A percentile compares a stretch with the other conserved stretches of the same genome.
Evolutionary conservation across 2,329 filamentous ascomycete species (phyloP).

Genomic region (Nothopassalora personata): DNA sequence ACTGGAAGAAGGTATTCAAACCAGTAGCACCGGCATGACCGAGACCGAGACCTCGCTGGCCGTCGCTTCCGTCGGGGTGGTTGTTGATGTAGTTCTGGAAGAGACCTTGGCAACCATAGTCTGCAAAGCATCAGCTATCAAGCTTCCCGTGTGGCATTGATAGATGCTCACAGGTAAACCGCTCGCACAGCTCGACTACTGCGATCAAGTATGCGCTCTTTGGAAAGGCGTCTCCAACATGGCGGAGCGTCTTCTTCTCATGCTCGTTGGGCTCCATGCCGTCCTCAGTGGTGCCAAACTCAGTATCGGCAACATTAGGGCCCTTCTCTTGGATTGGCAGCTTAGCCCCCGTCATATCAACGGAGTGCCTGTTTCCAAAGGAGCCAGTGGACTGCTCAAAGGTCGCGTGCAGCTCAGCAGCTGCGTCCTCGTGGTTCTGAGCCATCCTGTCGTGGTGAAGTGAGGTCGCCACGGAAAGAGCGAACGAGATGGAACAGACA

Average conservation of each 20-base stretch:
- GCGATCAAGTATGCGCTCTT: slow-evolving; percentile 45
- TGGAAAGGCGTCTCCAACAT: slow-evolving; percentile 44
- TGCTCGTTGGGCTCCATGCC: slow-evolving; percentile 39
- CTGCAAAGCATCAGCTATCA: background rate
- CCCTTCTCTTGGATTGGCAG: slow-evolving; percentile 16
- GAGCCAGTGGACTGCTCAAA: slow-evolving; percentile 21
- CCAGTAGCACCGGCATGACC: slow-evolving; percentile 38
- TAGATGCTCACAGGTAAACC: slow-evolving; percentile 37
- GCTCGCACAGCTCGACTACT: slow-evolving; percentile 47
- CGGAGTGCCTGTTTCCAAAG: slow-evolving; percentile 12
- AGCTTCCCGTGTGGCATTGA: background rate
- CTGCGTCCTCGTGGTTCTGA: slow-evolving; percentile 26
- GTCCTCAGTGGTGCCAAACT: slow-evolving; percentile 23
- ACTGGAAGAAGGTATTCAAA: slow-evolving; percentile 45
- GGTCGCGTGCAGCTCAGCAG: slow-evolving; percentile 26
- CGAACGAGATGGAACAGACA: background rate
- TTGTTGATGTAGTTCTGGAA: slow-evolving; percentile 49
- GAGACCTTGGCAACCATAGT: slow-evolving; percentile 38
- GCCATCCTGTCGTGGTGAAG: slow-evolving; percentile 14
- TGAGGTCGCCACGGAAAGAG: background rate
- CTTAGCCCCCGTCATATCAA: slow-evolving; percentile 21
- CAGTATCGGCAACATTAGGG: slow-evolving; percentile 5
- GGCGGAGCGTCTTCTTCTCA: slow-evolving; percentile 40
- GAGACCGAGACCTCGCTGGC: slow-evolving; percentile 38
- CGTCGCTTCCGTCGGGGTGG: slow-evolving; percentile 34